Evolutionary conservation across 2,329 filamentous ascomycete species (phyloP), one percentile per base, ranked within the genome.

Genomic region (Arthroderma uncinatum): DNA sequence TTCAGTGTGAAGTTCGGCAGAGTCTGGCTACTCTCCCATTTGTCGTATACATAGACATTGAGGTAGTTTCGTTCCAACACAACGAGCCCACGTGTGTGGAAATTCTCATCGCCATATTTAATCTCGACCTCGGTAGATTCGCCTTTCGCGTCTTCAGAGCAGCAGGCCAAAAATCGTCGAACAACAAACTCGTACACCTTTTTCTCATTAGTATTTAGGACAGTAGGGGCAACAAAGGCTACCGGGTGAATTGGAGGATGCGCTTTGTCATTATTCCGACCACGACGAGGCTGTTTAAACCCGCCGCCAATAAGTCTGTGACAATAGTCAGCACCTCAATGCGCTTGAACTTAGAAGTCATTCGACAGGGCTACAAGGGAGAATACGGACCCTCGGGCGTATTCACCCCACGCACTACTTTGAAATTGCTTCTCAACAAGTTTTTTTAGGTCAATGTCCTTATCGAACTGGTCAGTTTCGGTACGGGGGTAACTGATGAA

Each of bases 401-500:
- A 95, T 19, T 74, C 68, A 0, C 90, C 90, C 93, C 92, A 98
- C 61, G 78, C 74, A 42, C 76, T 74, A 66, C 90, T 88, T 58
- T 84, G 83, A 0, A 82, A 83, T 70, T 98, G 93, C 67, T 94
- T 96, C 65, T 88, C 82, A 16, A 96, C 81, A 7, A 98, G 76
- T 21, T 79, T 81, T 61, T 81, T 82, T 19, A 98, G 78, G 67
- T 97, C 85, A 76, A 97, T 96, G 3, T 81, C 92, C 65, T 82
- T 83, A 66, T 96, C 91, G 67, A 97, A 98, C 33, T 92, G 87
- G 70, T 98, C 93, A 0, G 93, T 98, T 71, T 98, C 93, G 0
- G 93, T 98, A 71, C 93, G 84, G 1, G 93, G 93, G 71, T 98
- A 98, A 71, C 91, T 96, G 72, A 98, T 95, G 73, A 91, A 97